Evolutionary conservation across 2,329 filamentous ascomycete genomes (phyloP), one percentile per base, ranked within the genome.

Genomic region (Albophoma yamanashiensis): DNA sequence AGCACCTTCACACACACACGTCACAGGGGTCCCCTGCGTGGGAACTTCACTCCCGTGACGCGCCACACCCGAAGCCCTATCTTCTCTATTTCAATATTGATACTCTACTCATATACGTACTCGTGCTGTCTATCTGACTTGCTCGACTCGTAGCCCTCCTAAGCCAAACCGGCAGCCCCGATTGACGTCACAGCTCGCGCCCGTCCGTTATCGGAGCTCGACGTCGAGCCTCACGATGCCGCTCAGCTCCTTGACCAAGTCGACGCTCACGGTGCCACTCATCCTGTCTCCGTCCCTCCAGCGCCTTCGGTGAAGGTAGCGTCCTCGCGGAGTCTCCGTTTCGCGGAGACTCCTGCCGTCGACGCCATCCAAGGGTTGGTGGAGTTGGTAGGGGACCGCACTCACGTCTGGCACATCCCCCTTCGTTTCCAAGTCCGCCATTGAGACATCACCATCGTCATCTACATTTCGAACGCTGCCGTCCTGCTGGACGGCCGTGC

Each of bases 151-250:
- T 7, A 42, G 15, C 6, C 17, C 4, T 31, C 20, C 6, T 3
- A 3, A 9, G 9, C 8, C 20, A 31, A 2, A 14, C 12, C 11
- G 27, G 20, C 31, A 4, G 15, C 31, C 31, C 50, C 17, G 27
- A 5, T n/a, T 31, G 31, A 22, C 34, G 31, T 50, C 55, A 34
- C 36, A 20, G 36, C 14, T 14, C 25, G 34, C 25, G 6, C 31
- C 40, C 7, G 1, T 15, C 25, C 42, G 15, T 57, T 50, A 64
- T 52, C 63, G 58, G 34, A 76, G 69, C 64, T 76, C 73, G 64
- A 76, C 65, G 60, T 76, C 71, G 56, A 78, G 67, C 63, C 73
- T 70, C 38, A 71, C 67, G 59, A 76, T 69, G 14, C 71, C 72
- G n/a, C 65, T 69, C 27, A 72, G 58, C 57, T 74, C 70, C 61